Percentiles rank a stretch among this genome's conserved stretches.
These are phyloP conservation scores for Amylostereum chailletii DNA, from an alignment of 1,284 basidiomycete genomes.

Conservation along the genomic window DNA sequence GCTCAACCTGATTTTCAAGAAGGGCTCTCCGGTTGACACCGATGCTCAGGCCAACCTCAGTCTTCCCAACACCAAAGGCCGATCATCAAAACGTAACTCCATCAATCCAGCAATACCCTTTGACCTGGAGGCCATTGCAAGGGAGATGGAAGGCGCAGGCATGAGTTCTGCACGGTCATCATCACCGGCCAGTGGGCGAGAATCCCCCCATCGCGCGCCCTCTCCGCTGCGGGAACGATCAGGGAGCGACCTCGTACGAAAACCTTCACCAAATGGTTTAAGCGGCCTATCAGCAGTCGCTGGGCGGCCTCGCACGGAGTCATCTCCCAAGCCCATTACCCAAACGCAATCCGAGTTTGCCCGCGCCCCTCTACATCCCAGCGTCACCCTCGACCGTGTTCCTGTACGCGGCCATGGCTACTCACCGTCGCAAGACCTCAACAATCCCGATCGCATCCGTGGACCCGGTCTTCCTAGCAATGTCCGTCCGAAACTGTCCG, in stretches of 20 bases:
- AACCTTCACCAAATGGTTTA: neutral
- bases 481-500: neutral
- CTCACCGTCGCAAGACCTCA: too few relatives aligned
- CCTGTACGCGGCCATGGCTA: conserved; percentile 13
- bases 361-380: conserved; percentile 6
- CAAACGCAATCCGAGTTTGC: neutral
- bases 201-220: neutral
- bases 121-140: conserved; percentile 6
- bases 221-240: neutral
- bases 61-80: conserved; percentile 13
- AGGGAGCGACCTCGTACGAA: neutral
- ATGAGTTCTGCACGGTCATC: conserved; percentile 1
- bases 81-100: conserved; percentile 9
- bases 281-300: neutral
- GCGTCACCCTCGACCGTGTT: conserved; percentile 12
- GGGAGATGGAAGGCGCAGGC: neutral
- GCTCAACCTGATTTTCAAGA: conserved; percentile 34
- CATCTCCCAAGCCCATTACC: conserved; percentile 1
- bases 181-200: neutral
- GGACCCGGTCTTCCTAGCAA: too few relatives aligned
- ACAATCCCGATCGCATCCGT: too few relatives aligned
- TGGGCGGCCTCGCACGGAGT: conserved; percentile 3
- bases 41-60: conserved; percentile 14
- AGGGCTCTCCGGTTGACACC: conserved; percentile 7
- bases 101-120: conserved; percentile 12